Base-by-base conservation (phyloP, 352 stramenopile species). In the Aphanomyces stellatus region DNA sequence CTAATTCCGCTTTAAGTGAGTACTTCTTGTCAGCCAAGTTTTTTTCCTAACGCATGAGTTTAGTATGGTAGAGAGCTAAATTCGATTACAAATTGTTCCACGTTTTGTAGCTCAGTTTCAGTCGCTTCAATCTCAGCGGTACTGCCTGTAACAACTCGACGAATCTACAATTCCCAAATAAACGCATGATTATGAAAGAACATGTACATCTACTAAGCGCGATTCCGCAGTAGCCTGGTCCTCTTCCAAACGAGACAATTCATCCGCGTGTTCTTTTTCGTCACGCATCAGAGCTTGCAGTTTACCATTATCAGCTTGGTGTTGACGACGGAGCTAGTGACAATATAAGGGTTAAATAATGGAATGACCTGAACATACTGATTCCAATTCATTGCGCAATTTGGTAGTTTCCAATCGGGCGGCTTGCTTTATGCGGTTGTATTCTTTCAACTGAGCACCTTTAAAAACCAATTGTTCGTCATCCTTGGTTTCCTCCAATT, bases 391-490 rank as follows among this genome's bases (percentile, higher is more conserved):
- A 30, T 79, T 90, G 8, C 81, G 85, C 42, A 93, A 40, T 30
- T 82, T 53, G 37, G 79, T 90, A 1, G 86, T 95, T 69, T 88
- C 82, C 34, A 88, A 67, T 60, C 88, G 77, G 0, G 79, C 82
- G 4, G 64, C 66, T 64, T 93, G 82, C 43, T 92, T 92, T 41
- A 95, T 90, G 6, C 85, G 82, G 69, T 95, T 80, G 56, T 93
- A 95, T 57, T 95, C 85, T 33, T 95, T 76, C 5, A 93, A 67
- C 13, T 82, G 79, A 17, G 74, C 73, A 17, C 75, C 83, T 66
- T 92, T 69, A 49, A 93, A 65, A 13, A 91, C 75, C 13, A 93
- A 28, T 13, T 77, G 64, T 40, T 65, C 51, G 43, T 70, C 51
- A 31, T 70, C 51, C 24, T 70, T 63, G 22, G 63, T 82, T 70